These are phyloP conservation scores for Ustilago esculenta DNA, from an alignment of 1,284 basidiomycete species.

Conservation along the genomic window DNA sequence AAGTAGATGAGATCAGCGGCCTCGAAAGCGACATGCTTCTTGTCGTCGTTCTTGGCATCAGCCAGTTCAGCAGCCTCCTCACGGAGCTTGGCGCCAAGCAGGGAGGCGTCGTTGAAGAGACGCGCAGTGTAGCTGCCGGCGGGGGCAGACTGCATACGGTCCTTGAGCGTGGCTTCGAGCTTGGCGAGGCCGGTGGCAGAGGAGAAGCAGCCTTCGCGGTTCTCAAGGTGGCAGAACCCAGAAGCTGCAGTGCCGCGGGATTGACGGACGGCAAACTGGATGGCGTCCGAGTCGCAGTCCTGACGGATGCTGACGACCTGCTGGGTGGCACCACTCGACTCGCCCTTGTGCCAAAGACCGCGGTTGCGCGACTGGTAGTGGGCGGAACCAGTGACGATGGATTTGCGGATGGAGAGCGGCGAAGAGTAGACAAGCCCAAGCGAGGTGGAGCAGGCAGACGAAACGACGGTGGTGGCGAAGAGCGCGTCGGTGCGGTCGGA, in stretches of 20 bases:
- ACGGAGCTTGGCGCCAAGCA: conserved; percentile 92
- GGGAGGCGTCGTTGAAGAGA: conserved; percentile 82
- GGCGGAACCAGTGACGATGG: conserved; percentile 86
- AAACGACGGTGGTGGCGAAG: conserved; percentile 84
- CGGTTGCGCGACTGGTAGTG: conserved; percentile 93
- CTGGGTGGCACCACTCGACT: conserved; percentile 93
- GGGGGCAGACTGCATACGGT: conserved; percentile 80
- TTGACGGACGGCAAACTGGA: conserved; percentile 92
- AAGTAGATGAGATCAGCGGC: conserved; percentile 97
- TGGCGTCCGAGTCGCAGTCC: conserved; percentile 92
- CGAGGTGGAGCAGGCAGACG: conserved; percentile 72
- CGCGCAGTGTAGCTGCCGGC: conserved; percentile 91
- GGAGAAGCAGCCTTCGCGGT: conserved; percentile 78
- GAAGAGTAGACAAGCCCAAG: conserved; percentile 99
- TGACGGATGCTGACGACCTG: conserved; percentile 81
- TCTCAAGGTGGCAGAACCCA: conserved; percentile 90
- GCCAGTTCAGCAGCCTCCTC: conserved; percentile 98
- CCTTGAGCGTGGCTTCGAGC: conserved; percentile 82
- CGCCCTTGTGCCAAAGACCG: conserved; percentile 96
- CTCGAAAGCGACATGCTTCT: conserved; percentile 84
- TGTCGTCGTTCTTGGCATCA: conserved; percentile 80
- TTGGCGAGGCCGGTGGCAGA: conserved; percentile 78
- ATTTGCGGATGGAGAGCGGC: conserved; percentile 82
- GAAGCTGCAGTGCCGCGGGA: conserved; percentile 71
- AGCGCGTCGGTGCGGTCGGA: conserved; percentile 93